Evolutionary conservation across 1,139 yeast species (phyloP), one percentile per base, ranked within the genome.

Genomic region (Kazachstania sp.): DNA sequence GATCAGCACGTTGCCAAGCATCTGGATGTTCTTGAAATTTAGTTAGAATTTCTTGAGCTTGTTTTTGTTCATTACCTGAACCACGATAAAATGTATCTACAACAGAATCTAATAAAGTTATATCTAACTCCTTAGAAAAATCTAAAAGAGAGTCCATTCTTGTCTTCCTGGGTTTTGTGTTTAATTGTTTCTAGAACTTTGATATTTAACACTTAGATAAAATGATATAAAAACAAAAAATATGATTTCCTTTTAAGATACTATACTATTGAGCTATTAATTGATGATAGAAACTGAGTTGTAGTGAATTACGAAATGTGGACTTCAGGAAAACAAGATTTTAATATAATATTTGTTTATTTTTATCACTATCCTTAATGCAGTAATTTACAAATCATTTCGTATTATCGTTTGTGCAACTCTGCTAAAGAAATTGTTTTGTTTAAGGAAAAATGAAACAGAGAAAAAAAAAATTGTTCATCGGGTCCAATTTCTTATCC

Each of bases 11-110:
- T 57, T 86, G 87, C 99, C 99, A 92, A 31, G 97, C 84, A 57
- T 92, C 96, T 2, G 94, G 94, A 66, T 88, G 84, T 54, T 88
- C 95, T 68, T 94, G 97, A 65, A 92, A 90, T 68, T 82, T 83
- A 43, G 92, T 88, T 62, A 92, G 75, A 5, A 88, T 74, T 43
- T 74, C 73, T 67, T 87, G 97, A 12, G 99, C 98, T 54, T 77
- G 75, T 57, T 82, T 83, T 59, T 90, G 95, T 56, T 79, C 86
- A 16, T 77, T 73, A 29, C 95, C 96, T 9, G 86, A 74, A 7
- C 95, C 95, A 53, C 76, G 77, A 67, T 83, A 92, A 65, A 92
- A 87, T n/a, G 94, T 77, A 50, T 81, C 85, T 40, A 92, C 98
- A 29, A 88, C 83, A 49, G 75, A 81, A 69, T 92, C 99, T 61